Percentiles rank a stretch among this genome's conserved stretches.
These are phyloP conservation scores for Cystobasidium sp. DNA, from an alignment of 1,284 basidiomycete genomes.

Conservation along the genomic window DNA sequence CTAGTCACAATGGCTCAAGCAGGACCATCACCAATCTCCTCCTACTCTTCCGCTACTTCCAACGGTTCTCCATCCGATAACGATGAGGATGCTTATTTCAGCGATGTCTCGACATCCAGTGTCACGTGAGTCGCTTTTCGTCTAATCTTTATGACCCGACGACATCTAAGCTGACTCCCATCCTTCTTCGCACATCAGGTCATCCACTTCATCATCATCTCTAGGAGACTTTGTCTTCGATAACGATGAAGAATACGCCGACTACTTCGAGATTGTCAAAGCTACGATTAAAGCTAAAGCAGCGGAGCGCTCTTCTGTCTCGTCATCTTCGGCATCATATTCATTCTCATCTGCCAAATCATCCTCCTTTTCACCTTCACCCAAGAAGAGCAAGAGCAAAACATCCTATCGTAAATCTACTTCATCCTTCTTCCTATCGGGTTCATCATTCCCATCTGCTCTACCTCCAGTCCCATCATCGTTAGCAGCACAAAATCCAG, in stretches of 20 bases:
- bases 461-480: constrained; percentile 19
- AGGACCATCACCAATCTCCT: neutral
- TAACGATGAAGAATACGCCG: constrained; percentile 37
- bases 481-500: constrained; percentile 35
- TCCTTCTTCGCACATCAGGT: constrained; percentile 1
- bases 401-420: constrained; percentile 33
- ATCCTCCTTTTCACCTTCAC: neutral
- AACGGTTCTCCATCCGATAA: constrained; percentile 26
- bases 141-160: neutral
- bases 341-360: constrained; percentile 1
- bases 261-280: constrained; percentile 31
- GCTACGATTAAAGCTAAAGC: constrained; percentile 4
- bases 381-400: constrained; percentile 22
- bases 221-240: constrained; percentile 42
- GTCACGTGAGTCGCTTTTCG: constrained; percentile 20
- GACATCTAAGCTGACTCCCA: constrained; percentile 3
- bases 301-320: neutral
- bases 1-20: constrained; percentile 20
- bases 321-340: constrained; percentile 2
- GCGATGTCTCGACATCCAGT: constrained; percentile 26
- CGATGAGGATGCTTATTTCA: constrained; percentile 39
- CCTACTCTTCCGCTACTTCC: constrained; percentile 16
- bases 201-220: constrained; percentile 15
- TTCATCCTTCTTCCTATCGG: constrained; percentile 38
- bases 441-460: constrained; percentile 16